Evolutionary conservation across 345 rosid species (phyloP), one percentile per base, ranked within the genome.

Genomic region (Acer campestre): DNA sequence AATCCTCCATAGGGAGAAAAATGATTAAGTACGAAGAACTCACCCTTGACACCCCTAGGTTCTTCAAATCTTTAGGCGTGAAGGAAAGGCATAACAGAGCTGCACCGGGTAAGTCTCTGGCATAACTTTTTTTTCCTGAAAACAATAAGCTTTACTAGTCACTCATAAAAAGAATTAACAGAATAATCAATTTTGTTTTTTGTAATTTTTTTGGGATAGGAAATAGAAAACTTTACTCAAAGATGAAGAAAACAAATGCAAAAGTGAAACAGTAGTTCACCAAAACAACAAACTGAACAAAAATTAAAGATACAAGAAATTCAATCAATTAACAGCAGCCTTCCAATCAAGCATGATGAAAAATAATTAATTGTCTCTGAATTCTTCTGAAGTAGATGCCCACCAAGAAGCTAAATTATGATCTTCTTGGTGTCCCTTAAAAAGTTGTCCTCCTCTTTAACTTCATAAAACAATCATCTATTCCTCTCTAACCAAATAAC

Each of bases 81-180:
- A 88, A 89, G 71, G 93, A 86, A 81, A 86, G 79, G 69, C 93
- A 95, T 77, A 95, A 81, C 12, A 95, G 84, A 62, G 95, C 89
- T 59, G 97, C 99, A 77, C 97, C 98, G 81, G 98, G 98, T 79
- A 91, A 85, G 25, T 90, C 81, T 78, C 87, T 87, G 56, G 81
- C 77, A 81, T 78, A 81, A 53, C 53, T 71, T 81, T 70, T 86
- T 84, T 83, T 86, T 77, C 88, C 98, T 95, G 95, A 67, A 84
- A 80, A 79, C 67, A 74, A 70, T 80, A 72, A 77, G 67, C 74
- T 75, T 46, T 55, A 68, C 9, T 23, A 16, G 53, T 58, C 44
- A 63, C n/a, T 12, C 31, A 68, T 27, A 49, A 71, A 49, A 68
- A 73, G 35, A 63, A 59, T 31, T 70, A 12, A 74, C n/a, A 63